Percentiles rank a stretch among this genome's conserved stretches.
Conservation (phyloP, 2,329 filamentous ascomycete genomes). For the Fusarium circinatum region DNA sequence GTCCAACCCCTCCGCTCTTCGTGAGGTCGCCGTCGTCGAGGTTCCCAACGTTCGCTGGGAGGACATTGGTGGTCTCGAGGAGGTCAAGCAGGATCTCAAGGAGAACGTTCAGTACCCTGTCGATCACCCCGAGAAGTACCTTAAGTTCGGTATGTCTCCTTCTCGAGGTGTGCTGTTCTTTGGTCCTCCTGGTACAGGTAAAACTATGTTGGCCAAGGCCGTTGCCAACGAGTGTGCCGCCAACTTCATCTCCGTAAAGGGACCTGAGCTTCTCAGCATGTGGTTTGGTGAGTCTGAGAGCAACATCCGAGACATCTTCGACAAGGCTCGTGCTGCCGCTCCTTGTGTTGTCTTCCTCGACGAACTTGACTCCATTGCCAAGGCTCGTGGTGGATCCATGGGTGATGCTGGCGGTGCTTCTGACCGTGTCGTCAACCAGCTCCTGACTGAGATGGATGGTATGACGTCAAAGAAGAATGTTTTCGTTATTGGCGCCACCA, state of each 20-base stretch:
- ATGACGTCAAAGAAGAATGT: constrained; percentile 99
- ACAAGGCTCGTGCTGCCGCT: constrained; percentile 97
- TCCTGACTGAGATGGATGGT: constrained; percentile 98
- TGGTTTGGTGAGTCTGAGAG: constrained; percentile 99
- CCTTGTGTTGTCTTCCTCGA: constrained; percentile 99
- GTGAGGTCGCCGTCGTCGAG: constrained; percentile 98
- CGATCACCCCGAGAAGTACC: constrained; percentile 99
- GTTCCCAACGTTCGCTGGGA: constrained; percentile 99
- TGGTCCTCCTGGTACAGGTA: constrained; percentile 99
- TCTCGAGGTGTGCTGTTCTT: constrained; percentile 99
- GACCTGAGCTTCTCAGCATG: constrained; percentile 97
- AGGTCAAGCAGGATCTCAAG: constrained; percentile 99
- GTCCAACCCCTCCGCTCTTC: constrained; percentile 97
- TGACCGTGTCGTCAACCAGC: constrained; percentile 99
- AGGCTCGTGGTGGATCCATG: constrained; percentile 95
- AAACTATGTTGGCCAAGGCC: constrained; percentile 98
- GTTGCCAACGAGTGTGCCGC: constrained; percentile 99
- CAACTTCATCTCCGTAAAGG: constrained; percentile 99
- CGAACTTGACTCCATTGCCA: constrained; percentile 98
- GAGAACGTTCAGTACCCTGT: constrained; percentile 99
- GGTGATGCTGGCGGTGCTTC: constrained; percentile 98
- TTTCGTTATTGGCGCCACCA: constrained; percentile 98
- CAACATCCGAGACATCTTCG: constrained; percentile 99
- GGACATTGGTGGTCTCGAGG: constrained; percentile 97
- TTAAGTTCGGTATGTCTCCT: constrained; percentile 98